Conservation (phyloP, 257 asterid genomes). For the Nicotiana tabacum region DNA sequence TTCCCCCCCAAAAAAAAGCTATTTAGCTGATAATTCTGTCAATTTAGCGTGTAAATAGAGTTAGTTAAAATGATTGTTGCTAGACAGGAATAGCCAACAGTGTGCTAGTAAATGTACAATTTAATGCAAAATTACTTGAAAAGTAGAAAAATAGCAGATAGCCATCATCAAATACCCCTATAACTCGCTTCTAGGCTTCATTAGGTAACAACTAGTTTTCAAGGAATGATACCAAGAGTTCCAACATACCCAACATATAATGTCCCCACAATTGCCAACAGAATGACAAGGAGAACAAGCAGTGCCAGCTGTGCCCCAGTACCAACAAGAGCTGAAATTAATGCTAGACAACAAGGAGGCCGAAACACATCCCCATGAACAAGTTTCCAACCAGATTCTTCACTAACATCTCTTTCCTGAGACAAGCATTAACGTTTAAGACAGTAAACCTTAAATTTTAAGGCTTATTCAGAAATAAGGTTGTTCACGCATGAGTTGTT, state of each 20-base stretch:
- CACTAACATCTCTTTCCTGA: conserved; percentile 56
- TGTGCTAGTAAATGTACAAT: neutral
- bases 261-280: conserved; percentile 48
- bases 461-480: neutral
- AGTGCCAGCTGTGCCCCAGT: conserved; percentile 54
- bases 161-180: neutral
- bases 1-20: neutral
- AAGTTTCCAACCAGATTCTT: conserved; percentile 67
- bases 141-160: neutral
- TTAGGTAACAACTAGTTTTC: neutral
- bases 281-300: conserved; percentile 50
- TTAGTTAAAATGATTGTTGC: neutral
- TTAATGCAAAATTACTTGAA: neutral
- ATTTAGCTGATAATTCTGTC: neutral
- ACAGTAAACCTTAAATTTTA: neutral
- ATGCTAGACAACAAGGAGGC: conserved; percentile 31
- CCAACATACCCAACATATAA: conserved; percentile 50
- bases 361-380: conserved; percentile 59
- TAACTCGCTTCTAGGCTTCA: neutral
- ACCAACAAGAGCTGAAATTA: conserved; percentile 53
- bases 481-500: conserved; percentile 7
- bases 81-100: neutral
- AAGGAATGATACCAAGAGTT: neutral
- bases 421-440: neutral
- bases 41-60: neutral